Evolutionary conservation across 768 basidiomycete species (phyloP), one percentile per base, ranked within the genome.

Genomic region (Macrocybe gigantea): DNA sequence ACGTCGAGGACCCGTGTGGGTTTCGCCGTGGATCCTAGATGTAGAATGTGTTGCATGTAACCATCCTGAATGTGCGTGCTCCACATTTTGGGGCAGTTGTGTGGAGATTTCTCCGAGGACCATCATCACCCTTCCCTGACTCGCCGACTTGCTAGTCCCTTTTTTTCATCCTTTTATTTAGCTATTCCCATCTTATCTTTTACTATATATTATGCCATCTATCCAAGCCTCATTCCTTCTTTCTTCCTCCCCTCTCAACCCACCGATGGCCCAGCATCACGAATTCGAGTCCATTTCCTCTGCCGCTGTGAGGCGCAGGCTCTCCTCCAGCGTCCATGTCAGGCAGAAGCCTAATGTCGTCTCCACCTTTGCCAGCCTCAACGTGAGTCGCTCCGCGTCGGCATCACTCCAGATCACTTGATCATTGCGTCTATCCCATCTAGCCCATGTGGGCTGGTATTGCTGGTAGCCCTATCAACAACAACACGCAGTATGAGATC

Each of bases 391-490:
- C 45, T 46, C 36, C 43, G 37, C 38, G 49, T 52, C 41, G 44
- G 48, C 45, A 51, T 57, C 41, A 52, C 54, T 50, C 36, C 35
- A 48, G 56, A 57, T 61, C 53, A 41, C 41, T 46, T 51, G 52
- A 48, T 60, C 44, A 53, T 56, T 46, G 48, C 46, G 56, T 49
- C 37, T 43, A 45, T 37, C 49, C 7, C 46, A 35, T 59, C 34
- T 60, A 91, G 88, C 85, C 88, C 14, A 89, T 92, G 88, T 92
- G 88, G 88, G 86, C 83, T 51, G 89, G 86, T 57, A 73, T 90
- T 43, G 83, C 87, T 3, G 86, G 85, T 36, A 68, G 67, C 15
- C 61, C 80, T 41, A 61, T 82, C 60, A 74, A 81, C 59, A 78
- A 80, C 59, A 78, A 75, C 48, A 76, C 74, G 44, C 67, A 75